Evolutionary conservation across 2,329 filamentous ascomycete genomes (phyloP).

Genomic region (Lachnellula subtilissima): DNA sequence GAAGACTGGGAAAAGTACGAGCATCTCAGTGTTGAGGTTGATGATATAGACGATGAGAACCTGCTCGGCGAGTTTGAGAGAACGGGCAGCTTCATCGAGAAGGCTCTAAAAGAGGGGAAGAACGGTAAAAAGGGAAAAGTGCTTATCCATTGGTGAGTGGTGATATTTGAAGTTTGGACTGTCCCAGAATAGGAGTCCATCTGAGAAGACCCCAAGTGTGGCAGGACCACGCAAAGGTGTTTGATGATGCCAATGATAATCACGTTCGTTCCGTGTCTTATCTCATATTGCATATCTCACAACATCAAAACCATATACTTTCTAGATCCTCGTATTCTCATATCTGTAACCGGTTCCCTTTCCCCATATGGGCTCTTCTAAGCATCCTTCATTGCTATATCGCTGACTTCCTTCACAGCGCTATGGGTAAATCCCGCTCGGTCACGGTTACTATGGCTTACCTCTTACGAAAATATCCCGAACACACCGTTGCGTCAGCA

Average conservation of each 20-base stretch:
- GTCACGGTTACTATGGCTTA: slow-evolving; percentile 81
- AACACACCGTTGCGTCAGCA: slow-evolving; percentile 47
- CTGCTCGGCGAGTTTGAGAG: slow-evolving; percentile 73
- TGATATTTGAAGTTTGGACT: slow-evolving; percentile 7
- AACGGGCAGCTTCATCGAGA: slow-evolving; percentile 78
- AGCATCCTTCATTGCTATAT: background rate
- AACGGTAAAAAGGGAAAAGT: slow-evolving; percentile 49
- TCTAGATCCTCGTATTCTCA: too few species aligned
- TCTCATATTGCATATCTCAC: too few species aligned
- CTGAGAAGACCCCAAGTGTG: background rate
- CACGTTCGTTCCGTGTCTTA: too few species aligned
- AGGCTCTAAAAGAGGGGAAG: slow-evolving; percentile 58
- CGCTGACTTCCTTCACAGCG: slow-evolving; percentile 49
- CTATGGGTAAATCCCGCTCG: slow-evolving; percentile 93
- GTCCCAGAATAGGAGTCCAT: slow-evolving; percentile 1
- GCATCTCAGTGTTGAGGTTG: slow-evolving; percentile 76
- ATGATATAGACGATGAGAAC: slow-evolving; percentile 88
- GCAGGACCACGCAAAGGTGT: too few species aligned
- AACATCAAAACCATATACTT: too few species aligned
- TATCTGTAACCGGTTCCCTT: too few species aligned
- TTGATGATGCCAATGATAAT: too few species aligned
- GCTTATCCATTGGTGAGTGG: slow-evolving; percentile 65
- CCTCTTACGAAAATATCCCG: slow-evolving; percentile 64
- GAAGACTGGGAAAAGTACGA: slow-evolving; percentile 54
- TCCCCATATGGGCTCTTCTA: too few species aligned